These are phyloP conservation scores for Castanopsis chinensis DNA, from an alignment of 306 rosid species.

Conservation along the genomic window DNA sequence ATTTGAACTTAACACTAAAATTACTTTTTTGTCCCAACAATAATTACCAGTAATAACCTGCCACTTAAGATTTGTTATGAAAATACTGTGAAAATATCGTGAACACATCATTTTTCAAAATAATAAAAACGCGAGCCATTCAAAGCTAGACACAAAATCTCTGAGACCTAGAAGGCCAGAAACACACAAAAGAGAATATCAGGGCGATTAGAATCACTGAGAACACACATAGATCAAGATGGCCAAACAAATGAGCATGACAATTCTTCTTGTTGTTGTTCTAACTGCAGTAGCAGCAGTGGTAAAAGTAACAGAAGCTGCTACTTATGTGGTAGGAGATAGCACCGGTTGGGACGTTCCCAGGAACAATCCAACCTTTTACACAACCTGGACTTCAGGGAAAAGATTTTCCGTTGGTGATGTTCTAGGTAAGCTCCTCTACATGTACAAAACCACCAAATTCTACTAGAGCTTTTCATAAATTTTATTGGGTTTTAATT, in stretches of 20 bases:
- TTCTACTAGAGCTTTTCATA: not conserved
- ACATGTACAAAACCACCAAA: not conserved
- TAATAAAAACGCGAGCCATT: not conserved
- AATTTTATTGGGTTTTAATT: not conserved
- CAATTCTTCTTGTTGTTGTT: slow-evolving; percentile 5
- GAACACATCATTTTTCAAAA: too few species aligned
- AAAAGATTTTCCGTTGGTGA: slow-evolving; percentile 27
- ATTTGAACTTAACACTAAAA: too few species aligned
- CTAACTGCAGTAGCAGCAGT: not conserved
- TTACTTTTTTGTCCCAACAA: too few species aligned
- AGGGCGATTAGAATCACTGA: slow-evolving; percentile 19
- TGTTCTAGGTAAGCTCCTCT: slow-evolving; percentile 27
- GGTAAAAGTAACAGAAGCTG: slow-evolving; percentile 20
- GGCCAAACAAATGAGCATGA: slow-evolving; percentile 17
- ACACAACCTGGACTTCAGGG: slow-evolving; percentile 38
- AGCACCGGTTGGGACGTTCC: slow-evolving; percentile 43
- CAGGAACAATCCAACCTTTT: slow-evolving; percentile 13
- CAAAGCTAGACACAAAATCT: slow-evolving; percentile 3
- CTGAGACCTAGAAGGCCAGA: not conserved
- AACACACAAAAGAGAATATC: slow-evolving; percentile 4
- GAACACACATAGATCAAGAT: slow-evolving; percentile 15
- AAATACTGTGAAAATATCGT: too few species aligned
- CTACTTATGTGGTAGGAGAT: slow-evolving; percentile 33
- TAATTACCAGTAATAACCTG: too few species aligned
- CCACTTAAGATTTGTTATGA: too few species aligned